Conservation (phyloP, 164 flowering plant genomes). For the Taxillus chinensis region DNA sequence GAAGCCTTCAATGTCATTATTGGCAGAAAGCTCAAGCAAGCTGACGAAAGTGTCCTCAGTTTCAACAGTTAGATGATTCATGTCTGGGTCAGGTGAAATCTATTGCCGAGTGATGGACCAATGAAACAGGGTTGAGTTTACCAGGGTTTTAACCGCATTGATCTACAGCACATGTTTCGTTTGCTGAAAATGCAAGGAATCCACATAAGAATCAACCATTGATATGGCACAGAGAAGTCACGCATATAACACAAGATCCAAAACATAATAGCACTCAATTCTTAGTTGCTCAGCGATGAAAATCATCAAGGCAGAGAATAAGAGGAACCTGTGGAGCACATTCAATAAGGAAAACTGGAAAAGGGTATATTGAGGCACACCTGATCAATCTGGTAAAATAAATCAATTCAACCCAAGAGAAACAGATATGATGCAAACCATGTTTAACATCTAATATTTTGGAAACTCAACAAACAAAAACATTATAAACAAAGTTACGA, state of each 20-base stretch:
- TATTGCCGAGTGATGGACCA: slow-evolving; percentile 11
- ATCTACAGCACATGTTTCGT: slow-evolving; percentile 42
- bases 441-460: too few species aligned
- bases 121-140: slow-evolving; percentile 8
- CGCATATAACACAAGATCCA: not conserved
- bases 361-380: too few species aligned
- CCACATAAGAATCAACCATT: not conserved
- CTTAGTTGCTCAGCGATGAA: not conserved
- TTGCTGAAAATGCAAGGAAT: slow-evolving; percentile 8
- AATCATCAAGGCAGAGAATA: too few species aligned
- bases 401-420: too few species aligned
- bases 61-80: slow-evolving; percentile 50
- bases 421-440: too few species aligned
- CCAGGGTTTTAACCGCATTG: slow-evolving; percentile 17
- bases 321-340: too few species aligned
- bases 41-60: slow-evolving; percentile 62
- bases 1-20: slow-evolving; percentile 65
- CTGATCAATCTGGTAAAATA: too few species aligned
- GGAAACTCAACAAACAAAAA: too few species aligned
- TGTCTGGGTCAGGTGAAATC: slow-evolving; percentile 17
- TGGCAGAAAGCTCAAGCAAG: slow-evolving; percentile 84
- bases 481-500: too few species aligned
- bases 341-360: too few species aligned
- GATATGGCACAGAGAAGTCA: not conserved
- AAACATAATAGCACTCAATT: not conserved